phyloP scores from a whole-genome alignment of 176 grass and related monocot species.

The Stipa capillata region DNA sequence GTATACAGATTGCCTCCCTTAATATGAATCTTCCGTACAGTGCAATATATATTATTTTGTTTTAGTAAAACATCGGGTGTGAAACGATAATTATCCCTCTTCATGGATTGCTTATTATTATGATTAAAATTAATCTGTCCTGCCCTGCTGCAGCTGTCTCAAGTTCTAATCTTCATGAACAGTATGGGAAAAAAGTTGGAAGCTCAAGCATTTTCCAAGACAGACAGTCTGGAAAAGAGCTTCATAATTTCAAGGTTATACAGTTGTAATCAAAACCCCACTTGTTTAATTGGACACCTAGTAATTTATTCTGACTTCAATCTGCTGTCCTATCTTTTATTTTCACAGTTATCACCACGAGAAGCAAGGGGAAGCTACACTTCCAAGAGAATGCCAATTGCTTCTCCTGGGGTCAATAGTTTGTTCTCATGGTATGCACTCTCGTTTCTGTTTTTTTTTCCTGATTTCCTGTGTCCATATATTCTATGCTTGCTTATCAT shows the following conservation, averaged over 20 bases:
- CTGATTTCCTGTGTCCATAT: not conserved
- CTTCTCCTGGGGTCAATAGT: slow-evolving; percentile 27
- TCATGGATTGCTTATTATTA: not conserved
- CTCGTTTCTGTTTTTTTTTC: not conserved
- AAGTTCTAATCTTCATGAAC: slow-evolving; percentile 7
- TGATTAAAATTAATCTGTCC: not conserved
- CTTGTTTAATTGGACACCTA: not conserved
- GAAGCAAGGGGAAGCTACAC: slow-evolving; percentile 6
- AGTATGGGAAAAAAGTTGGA: slow-evolving; percentile 24
- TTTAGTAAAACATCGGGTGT: not conserved
- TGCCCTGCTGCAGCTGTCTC: slow-evolving; percentile 23
- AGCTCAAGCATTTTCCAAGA: not conserved
- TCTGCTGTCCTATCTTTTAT: not conserved
- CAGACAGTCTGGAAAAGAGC: not conserved
- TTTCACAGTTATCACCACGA: slow-evolving; percentile 20
- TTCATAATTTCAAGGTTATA: not conserved
- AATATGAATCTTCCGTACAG: not conserved
- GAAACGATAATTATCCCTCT: not conserved
- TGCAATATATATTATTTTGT: not conserved
- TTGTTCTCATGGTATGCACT: slow-evolving; percentile 35
- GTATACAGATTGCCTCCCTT: not conserved
- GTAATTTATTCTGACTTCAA: not conserved
- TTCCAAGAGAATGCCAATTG: slow-evolving; percentile 12
- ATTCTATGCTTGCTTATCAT: not conserved
- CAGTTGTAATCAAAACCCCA: not conserved